Evolutionary conservation across 495 filamentous ascomycete genomes (phyloP), one percentile per base, ranked within the genome.

Genomic region (Jackrogersella minutella): DNA sequence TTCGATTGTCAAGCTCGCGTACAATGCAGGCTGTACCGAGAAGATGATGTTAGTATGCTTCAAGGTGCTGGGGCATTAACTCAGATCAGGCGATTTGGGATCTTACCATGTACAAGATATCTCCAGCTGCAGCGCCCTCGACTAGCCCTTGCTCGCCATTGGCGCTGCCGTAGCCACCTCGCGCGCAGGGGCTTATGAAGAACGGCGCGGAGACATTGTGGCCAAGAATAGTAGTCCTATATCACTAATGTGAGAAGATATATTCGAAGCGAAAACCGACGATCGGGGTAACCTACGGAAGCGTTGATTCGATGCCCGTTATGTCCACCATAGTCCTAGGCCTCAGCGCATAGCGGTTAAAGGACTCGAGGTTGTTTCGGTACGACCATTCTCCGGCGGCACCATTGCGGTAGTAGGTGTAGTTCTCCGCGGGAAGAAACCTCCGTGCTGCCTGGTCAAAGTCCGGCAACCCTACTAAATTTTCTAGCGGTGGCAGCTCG

Each of bases 171-270:
- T 77, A 77, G 1, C 65, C 73, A 4, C 70, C 79, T 11, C 71
- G 66, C 22, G 79, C 73, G 7, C 66, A 69, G 0, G 79, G 79
- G 24, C 70, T 73, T 43, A 82, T 80, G 67, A 78, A 82, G 64
- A 82, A 79, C 8, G 79, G 79, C 3, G 76, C 72, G 6, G 71
- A 70, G 61, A 81, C 80, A 62, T 77, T 74, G 59, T 81, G 57
- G 10, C 77, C 77, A 1, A 79, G 58, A 28, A 79, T 75, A 4
- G 72, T 71, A 14, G 75, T 78, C n/a, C 73, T 77, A 43, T 34
- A 16, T 46, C 26, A 47, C 13, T 6, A 3, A 31, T 16, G 33
- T 16, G 30, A 21, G 28, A 31, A 16, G 11, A 10, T 11, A 16
- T 26, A 9, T 3, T 0, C 0, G 30, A 66, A 47, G 40, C 26